Evolutionary conservation across 177 flowering plant genomes (phyloP), one percentile per base, ranked within the genome.

Genomic region (Vitis hybrid): DNA sequence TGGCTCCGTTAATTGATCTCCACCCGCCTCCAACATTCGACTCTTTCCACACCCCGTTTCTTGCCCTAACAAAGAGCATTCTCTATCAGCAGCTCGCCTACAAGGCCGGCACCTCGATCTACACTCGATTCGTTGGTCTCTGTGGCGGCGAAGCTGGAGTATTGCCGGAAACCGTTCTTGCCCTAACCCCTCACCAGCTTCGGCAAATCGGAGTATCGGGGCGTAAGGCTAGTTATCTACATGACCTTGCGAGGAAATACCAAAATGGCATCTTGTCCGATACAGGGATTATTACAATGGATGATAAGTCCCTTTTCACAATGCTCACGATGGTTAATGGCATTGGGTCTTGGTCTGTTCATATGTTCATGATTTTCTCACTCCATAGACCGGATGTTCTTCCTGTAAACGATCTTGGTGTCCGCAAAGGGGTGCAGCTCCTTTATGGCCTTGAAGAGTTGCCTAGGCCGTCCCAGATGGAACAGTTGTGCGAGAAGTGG

Each of bases 321-420:
- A 96, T 96, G 99, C 87, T 96, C 2, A 90, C 98, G 0, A 96
- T 96, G 99, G 99, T 96, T 10, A 91, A 93, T 73, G 99, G 99
- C 12, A 93, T 96, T 49, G 98, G 99, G 2, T 83, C 94, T 2
- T 93, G 99, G 99, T 91, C 98, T 0, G 98, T 92, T 5, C 99
- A 95, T 61, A 95, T 93, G 99, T 95, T 95, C 77, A 93, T 95
- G 99, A 91, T 95, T 30, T 90, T 91, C 75, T 90, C 97, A 40
- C 80, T 96, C n/a, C 97, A 91, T 59, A 85, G 98, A 64, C 98
- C 99, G 2, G 99, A 96, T 71, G 99, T 96, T 18, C 80, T 96
- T 18, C 99, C 99, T 0, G 83, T 92, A 1, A 88, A 87, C 12
- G 99, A 96, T 75, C 84, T 93, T 17, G 89, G 92, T 10, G 86